Percentiles rank a stretch among this genome's conserved stretches.
phyloP scores from a whole-genome alignment of 495 filamentous ascomycete genomes.

The Trichoderma reesei region DNA sequence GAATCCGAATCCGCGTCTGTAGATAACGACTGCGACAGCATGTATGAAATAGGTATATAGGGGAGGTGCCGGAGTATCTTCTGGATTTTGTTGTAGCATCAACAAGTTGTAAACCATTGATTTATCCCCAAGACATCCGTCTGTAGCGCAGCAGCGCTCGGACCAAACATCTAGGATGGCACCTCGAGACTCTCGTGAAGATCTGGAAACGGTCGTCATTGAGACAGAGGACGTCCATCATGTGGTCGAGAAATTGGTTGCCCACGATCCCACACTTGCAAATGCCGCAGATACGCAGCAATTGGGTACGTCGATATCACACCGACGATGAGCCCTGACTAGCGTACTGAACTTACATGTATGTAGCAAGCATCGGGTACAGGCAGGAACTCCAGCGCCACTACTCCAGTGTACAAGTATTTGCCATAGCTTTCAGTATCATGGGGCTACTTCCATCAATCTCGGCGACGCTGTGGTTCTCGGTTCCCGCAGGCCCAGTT shows the following conservation, averaged over 20 bases:
- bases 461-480: slow-evolving; percentile 54
- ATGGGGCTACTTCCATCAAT: slow-evolving; percentile 67
- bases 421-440: slow-evolving; percentile 63
- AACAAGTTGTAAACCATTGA: no score
- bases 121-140: no score
- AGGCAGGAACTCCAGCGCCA: slow-evolving; percentile 60
- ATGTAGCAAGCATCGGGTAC: slow-evolving; percentile 49
- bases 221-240: neutral
- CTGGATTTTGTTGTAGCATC: no score
- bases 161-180: neutral
- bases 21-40: no score
- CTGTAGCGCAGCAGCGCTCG: neutral
- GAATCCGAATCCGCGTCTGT: no score
- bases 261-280: neutral
- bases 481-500: slow-evolving; percentile 55
- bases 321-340: neutral
- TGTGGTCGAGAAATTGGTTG: neutral
- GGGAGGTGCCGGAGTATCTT: no score
- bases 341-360: neutral
- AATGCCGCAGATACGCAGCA: neutral
- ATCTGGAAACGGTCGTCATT: neutral
- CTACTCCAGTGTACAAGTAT: slow-evolving; percentile 57
- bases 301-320: neutral
- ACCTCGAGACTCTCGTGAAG: neutral
- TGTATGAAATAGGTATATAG: no score